These are phyloP conservation scores for Scutellaria minor DNA, from an alignment of 257 asterid species.

Conservation along the genomic window DNA sequence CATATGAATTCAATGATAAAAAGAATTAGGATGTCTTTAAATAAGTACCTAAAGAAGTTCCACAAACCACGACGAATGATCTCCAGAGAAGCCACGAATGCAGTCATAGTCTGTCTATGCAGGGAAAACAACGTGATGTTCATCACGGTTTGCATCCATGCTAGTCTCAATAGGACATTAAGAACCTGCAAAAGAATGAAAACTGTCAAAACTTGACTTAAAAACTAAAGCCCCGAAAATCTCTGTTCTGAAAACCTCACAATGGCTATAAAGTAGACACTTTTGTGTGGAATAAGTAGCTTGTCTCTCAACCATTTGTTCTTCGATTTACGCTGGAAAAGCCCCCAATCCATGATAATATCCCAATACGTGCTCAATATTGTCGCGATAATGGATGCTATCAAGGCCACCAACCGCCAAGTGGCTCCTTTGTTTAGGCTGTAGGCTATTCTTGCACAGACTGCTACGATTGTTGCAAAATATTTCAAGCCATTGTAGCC, in stretches of 20 bases:
- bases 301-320: constrained; percentile 68
- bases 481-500: constrained; percentile 61
- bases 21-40: background rate
- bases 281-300: constrained; percentile 54
- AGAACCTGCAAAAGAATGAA: constrained; percentile 40
- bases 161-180: constrained; percentile 59
- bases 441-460: constrained; percentile 54
- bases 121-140: constrained; percentile 41
- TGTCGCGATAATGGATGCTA: constrained; percentile 49
- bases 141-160: constrained; percentile 77
- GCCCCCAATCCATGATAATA: constrained; percentile 67
- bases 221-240: background rate
- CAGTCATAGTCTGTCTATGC: constrained; percentile 48
- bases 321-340: constrained; percentile 50
- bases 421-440: constrained; percentile 31
- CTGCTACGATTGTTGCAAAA: constrained; percentile 53
- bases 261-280: constrained; percentile 61
- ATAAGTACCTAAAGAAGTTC: constrained; percentile 63
- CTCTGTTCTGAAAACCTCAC: constrained; percentile 39
- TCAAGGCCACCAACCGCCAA: constrained; percentile 53
- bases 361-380: constrained; percentile 58
- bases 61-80: constrained; percentile 73
- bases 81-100: constrained; percentile 60
- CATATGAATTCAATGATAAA: background rate
- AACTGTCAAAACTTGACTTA: background rate